These are phyloP conservation scores for Cyclanthera cordifolia DNA, from an alignment of 306 rosid species.

Conservation along the genomic window DNA sequence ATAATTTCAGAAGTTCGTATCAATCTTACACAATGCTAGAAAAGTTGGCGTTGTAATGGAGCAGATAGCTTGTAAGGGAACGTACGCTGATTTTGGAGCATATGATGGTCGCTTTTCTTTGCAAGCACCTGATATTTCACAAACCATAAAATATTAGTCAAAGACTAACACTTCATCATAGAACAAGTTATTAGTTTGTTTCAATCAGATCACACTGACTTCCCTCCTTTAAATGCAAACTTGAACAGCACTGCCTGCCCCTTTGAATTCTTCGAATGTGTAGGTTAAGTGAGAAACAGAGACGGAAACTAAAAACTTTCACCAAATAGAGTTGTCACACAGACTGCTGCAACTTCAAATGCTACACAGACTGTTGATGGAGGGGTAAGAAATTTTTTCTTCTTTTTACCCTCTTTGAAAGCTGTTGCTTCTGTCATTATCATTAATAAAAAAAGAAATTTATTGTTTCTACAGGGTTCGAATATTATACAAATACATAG, in stretches of 20 bases:
- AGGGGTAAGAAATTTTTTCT: neutral
- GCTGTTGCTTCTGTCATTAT: neutral
- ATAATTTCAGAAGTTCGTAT: slow-evolving; percentile 2
- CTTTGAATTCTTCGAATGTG: neutral
- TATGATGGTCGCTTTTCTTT: slow-evolving; percentile 32
- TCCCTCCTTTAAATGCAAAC: slow-evolving; percentile 12
- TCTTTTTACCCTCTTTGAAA: neutral
- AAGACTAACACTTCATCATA: neutral
- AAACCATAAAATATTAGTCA: neutral
- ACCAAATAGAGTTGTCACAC: slow-evolving; percentile 7
- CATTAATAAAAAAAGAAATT: neutral
- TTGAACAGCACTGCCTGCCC: neutral
- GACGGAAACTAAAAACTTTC: neutral
- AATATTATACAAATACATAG: slow-evolving; percentile 2
- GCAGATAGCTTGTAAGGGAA: slow-evolving; percentile 38
- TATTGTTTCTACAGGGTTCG: neutral
- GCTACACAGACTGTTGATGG: slow-evolving; percentile 2
- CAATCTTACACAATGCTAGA: slow-evolving; percentile 13
- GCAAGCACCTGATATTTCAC: slow-evolving; percentile 22
- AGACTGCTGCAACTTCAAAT: neutral
- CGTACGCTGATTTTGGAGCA: slow-evolving; percentile 47
- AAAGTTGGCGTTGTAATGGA: slow-evolving; percentile 48
- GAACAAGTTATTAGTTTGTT: slow-evolving; percentile 8
- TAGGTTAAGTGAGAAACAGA: neutral
- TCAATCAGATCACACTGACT: slow-evolving; percentile 11